phyloP scores from a whole-genome alignment of 352 stramenopile genomes.

The Globisporangium polare region DNA sequence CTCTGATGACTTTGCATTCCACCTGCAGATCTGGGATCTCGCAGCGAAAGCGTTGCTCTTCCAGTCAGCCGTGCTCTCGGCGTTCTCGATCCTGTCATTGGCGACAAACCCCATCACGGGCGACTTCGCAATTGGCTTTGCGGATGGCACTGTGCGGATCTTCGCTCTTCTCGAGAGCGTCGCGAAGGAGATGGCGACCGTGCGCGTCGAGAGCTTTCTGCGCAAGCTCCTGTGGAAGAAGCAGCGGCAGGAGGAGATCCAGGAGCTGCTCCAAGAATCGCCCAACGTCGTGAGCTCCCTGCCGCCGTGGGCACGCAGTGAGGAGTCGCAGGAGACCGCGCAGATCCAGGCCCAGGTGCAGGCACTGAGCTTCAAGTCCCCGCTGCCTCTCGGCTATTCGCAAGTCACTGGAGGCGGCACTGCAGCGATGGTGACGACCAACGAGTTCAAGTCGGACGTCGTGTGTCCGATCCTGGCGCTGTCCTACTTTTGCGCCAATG shows the following conservation, averaged over 20 bases:
- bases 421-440: background rate
- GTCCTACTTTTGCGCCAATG: slow-evolving; percentile 40
- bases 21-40: slow-evolving; percentile 76
- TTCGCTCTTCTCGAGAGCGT: slow-evolving; percentile 51
- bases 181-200: slow-evolving; percentile 44
- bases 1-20: background rate
- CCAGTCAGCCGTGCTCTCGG: slow-evolving; percentile 74
- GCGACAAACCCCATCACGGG: slow-evolving; percentile 58
- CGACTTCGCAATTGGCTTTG: slow-evolving; percentile 66
- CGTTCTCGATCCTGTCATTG: slow-evolving; percentile 66
- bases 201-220: slow-evolving; percentile 51
- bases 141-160: slow-evolving; percentile 56
- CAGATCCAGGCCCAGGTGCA: slow-evolving; percentile 29
- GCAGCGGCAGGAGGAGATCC: slow-evolving; percentile 41
- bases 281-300: slow-evolving; percentile 71
- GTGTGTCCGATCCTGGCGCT: slow-evolving; percentile 43
- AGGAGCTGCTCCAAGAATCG: slow-evolving; percentile 34
- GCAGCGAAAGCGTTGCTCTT: slow-evolving; percentile 55
- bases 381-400: slow-evolving; percentile 18
- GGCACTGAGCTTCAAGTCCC: slow-evolving; percentile 8
- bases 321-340: slow-evolving; percentile 32
- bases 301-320: slow-evolving; percentile 54
- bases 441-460: slow-evolving; percentile 31
- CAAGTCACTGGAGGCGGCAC: background rate
- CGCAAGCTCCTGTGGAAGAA: slow-evolving; percentile 27